Base-by-base conservation (phyloP, 768 basidiomycete species). In the Chalciporus chontae region DNA sequence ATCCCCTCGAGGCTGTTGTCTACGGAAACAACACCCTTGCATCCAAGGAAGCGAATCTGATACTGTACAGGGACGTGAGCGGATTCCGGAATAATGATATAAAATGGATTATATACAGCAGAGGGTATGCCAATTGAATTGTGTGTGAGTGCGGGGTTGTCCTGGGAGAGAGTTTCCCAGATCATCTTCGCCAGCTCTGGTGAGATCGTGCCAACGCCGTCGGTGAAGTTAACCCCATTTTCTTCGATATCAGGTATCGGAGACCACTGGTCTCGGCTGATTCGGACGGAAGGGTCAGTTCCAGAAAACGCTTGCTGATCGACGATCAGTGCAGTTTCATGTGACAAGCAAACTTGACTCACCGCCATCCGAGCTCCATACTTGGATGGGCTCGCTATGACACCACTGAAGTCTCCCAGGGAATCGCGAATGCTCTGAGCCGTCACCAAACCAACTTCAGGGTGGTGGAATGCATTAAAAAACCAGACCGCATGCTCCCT, bases 401-500 rank as follows among this genome's bases (percentile, higher is more conserved):
- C 74, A 11, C 73, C 75, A 8, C 72, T 65, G 61, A 93, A 94
- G 57, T 89, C 75, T 4, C 91, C 91, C 10, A 92, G 71, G 1
- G 74, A 69, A 10, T 70, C 54, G 15, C 90, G 77, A 49, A 94
- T 90, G 10, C 52, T 67, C 36, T 77, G 70, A 1, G 86, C 78
- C 9, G 75, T 76, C 23, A 92, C 72, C 32, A 43, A 44, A 0
- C 75, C 77, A 27, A 69, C 71, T 8, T 62, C 62, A 4, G 69
- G 65, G 52, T 79, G 72, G 11, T 69, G 14, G 66, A 92, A 91
- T 0, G 84, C 79, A 40, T 71, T 73, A 60, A 92, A 70, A 55
- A 87, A 91, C 90, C 90, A 93, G 6, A 92, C 90, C 0, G 86
- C 78, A 59, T 93, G 90, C 50, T 86, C 79, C 21, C 84, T 79